phyloP scores from a whole-genome alignment of 768 basidiomycete genomes.

The Suillus plorans region DNA sequence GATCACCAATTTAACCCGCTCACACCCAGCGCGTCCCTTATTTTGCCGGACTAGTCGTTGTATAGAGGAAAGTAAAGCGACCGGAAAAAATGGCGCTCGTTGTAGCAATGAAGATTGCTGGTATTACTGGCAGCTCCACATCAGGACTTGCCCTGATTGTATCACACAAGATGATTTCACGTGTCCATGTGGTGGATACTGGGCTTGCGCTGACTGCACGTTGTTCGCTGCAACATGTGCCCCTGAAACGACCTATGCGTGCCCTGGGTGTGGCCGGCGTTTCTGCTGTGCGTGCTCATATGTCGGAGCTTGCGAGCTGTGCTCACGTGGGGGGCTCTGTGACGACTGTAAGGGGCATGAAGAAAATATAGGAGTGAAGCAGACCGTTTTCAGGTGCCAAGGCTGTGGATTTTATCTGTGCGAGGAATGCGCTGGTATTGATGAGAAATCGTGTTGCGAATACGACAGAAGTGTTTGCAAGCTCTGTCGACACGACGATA shows the following conservation, averaged over 20 bases:
- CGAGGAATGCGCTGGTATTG: neutral
- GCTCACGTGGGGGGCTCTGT: neutral
- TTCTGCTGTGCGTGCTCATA: neutral
- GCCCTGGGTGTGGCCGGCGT: neutral
- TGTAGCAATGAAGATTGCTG: neutral
- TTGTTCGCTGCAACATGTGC: too few species aligned
- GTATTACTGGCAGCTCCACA: neutral
- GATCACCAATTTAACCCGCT: neutral
- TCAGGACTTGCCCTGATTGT: conserved; percentile 1
- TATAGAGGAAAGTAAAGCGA: neutral
- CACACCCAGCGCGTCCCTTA: neutral
- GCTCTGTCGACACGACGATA: neutral
- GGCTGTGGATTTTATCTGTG: neutral
- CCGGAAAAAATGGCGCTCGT: neutral
- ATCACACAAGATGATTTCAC: neutral
- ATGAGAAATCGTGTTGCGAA: neutral
- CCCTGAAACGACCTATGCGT: neutral
- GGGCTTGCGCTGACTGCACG: neutral
- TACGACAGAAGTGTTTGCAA: neutral
- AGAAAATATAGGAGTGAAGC: neutral
- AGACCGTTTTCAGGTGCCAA: neutral
- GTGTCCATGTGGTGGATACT: neutral
- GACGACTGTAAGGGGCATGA: conserved; percentile 2
- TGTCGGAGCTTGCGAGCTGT: neutral
- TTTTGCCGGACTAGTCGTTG: neutral